These are phyloP conservation scores for Lactifluus volemus DNA, from an alignment of 768 basidiomycete species.

Conservation along the genomic window DNA sequence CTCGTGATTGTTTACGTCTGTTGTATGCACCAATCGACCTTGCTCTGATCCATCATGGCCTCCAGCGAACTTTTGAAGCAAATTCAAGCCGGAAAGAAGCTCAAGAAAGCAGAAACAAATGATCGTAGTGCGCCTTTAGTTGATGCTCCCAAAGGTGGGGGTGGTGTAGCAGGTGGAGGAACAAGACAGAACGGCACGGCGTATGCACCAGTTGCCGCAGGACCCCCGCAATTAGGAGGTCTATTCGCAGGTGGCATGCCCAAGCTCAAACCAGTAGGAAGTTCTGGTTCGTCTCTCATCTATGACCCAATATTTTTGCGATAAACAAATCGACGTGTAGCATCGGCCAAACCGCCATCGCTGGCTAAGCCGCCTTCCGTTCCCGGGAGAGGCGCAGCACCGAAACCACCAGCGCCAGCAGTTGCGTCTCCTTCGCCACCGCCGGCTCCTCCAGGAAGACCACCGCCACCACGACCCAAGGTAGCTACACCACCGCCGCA, in stretches of 20 bases:
- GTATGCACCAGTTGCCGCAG: constrained; percentile 27
- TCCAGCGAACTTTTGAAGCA: constrained; percentile 68
- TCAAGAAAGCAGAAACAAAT: constrained; percentile 78
- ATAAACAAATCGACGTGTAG: constrained; percentile 1
- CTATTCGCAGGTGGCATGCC: constrained; percentile 91
- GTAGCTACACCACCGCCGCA: constrained; percentile 17
- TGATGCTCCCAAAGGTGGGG: constrained; percentile 36
- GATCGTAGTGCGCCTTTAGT: constrained; percentile 68
- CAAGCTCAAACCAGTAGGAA: constrained; percentile 75
- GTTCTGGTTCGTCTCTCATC: constrained; percentile 10
- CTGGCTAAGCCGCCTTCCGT: constrained; percentile 20
- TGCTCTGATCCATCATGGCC: constrained; percentile 40
- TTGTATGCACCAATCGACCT: background rate
- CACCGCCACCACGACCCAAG: constrained; percentile 14
- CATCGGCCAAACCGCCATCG: constrained; percentile 19
- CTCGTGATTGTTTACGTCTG: constrained; percentile 4
- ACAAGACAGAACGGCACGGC: constrained; percentile 29
- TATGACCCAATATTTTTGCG: background rate
- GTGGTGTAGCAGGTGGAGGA: constrained; percentile 29
- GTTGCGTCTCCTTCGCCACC: constrained; percentile 23
- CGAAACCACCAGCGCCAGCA: constrained; percentile 22
- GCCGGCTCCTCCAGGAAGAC: constrained; percentile 25
- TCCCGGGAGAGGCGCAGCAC: constrained; percentile 30
- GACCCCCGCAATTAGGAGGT: constrained; percentile 73
- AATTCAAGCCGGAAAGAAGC: constrained; percentile 72